phyloP scores from a whole-genome alignment of 2,329 filamentous ascomycete species.

The Periglandula ipomoeae region DNA sequence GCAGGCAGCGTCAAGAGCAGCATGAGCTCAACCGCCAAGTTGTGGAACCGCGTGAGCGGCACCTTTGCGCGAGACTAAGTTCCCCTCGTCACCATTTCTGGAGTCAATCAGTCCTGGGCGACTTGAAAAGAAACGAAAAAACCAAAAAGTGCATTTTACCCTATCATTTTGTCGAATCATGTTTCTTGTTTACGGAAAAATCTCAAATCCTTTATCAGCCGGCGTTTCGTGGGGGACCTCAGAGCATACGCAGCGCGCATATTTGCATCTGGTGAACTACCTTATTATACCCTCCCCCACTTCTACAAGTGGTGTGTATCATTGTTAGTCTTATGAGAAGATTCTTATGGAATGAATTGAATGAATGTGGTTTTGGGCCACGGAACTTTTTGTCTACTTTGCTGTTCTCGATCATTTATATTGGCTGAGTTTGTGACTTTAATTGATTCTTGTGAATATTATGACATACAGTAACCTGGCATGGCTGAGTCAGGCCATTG shows the following conservation, averaged over 20 bases:
- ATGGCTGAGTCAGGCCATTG: too few species aligned
- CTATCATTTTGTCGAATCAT: not conserved
- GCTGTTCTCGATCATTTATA: not conserved
- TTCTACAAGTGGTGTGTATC: conserved; percentile 2
- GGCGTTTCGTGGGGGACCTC: conserved; percentile 23
- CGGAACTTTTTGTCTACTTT: not conserved
- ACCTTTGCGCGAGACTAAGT: conserved; percentile 22
- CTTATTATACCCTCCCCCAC: conserved; percentile 20
- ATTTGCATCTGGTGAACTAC: conserved; percentile 37
- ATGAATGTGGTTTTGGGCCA: not conserved
- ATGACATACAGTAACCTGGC: too few species aligned
- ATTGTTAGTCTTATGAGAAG: not conserved
- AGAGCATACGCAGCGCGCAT: conserved; percentile 26
- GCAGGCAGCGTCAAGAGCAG: conserved; percentile 27
- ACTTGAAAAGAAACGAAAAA: not conserved
- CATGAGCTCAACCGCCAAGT: conserved; percentile 21
- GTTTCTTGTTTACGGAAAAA: not conserved
- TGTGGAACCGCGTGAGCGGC: conserved; percentile 25
- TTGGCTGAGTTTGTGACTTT: too few species aligned
- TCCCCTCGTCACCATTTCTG: too few species aligned
- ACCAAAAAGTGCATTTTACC: not conserved
- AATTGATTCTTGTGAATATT: too few species aligned
- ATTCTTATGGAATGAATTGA: not conserved
- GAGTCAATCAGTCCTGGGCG: too few species aligned
- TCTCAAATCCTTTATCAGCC: conserved; percentile 9